phyloP scores from a whole-genome alignment of 345 rosid genomes.

The Passiflora organensis region DNA sequence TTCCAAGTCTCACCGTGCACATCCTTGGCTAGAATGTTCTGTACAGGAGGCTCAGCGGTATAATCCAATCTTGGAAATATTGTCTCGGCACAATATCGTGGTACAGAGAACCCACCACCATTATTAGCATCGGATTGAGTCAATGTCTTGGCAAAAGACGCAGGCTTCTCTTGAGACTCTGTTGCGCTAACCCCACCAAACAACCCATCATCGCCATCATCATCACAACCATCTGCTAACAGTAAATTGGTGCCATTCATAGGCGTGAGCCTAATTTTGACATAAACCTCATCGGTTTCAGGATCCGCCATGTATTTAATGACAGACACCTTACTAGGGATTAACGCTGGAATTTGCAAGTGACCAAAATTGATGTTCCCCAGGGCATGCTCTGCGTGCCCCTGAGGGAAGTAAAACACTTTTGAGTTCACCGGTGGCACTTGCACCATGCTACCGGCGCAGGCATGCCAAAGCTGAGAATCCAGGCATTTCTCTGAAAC shows the following conservation, averaged over 20 bases:
- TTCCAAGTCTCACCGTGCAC: constrained; percentile 89
- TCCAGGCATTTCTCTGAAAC: constrained; percentile 59
- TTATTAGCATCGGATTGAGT: constrained; percentile 98
- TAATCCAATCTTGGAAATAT: constrained; percentile 86
- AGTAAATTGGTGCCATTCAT: constrained; percentile 32
- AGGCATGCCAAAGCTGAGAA: constrained; percentile 97
- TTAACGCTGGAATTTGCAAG: constrained; percentile 41
- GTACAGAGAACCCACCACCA: constrained; percentile 98
- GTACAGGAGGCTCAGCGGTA: constrained; percentile 89
- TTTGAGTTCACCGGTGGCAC: constrained; percentile 75
- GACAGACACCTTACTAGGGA: constrained; percentile 57
- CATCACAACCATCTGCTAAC: constrained; percentile 19
- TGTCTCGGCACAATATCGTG: constrained; percentile 96
- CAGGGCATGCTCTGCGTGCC: constrained; percentile 87
- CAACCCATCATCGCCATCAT: constrained; percentile 30
- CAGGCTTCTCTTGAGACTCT: constrained; percentile 56
- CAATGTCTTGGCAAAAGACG: constrained; percentile 89
- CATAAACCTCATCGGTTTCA: constrained; percentile 88
- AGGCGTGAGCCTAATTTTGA: constrained; percentile 60
- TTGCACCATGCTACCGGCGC: constrained; percentile 96
- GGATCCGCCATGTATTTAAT: constrained; percentile 79
- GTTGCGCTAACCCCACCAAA: constrained; percentile 23
- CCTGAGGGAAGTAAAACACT: constrained; percentile 88
- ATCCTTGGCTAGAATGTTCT: constrained; percentile 85
- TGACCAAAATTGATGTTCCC: constrained; percentile 50